These are phyloP conservation scores for Mrakia frigida DNA, from an alignment of 768 basidiomycete species.

Conservation along the genomic window DNA sequence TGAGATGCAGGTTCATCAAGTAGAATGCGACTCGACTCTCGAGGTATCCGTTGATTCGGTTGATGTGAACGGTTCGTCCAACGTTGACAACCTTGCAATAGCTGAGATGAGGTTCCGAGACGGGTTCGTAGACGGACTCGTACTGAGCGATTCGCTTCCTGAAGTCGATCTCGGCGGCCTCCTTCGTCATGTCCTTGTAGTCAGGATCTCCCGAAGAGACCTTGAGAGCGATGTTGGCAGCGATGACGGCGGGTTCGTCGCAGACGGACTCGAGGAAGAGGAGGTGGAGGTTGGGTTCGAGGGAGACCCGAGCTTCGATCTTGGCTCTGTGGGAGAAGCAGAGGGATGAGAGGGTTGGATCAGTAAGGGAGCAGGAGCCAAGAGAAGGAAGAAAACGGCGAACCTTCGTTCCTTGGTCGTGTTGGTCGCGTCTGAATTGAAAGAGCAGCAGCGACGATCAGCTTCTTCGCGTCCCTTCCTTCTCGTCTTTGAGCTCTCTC, in stretches of 20 bases:
- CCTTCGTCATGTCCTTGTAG: conserved; percentile 80
- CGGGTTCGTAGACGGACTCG: conserved; percentile 90
- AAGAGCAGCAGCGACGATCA: background rate
- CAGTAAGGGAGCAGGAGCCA: background rate
- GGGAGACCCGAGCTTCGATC: conserved; percentile 74
- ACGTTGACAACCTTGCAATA: conserved; percentile 92
- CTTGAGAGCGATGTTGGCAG: conserved; percentile 92
- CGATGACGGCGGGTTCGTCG: conserved; percentile 88
- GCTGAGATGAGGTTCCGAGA: conserved; percentile 76
- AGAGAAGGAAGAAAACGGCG: conserved; percentile 32
- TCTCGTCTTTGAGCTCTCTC: no score
- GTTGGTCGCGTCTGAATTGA: conserved; percentile 80
- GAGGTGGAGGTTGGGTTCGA: conserved; percentile 77
- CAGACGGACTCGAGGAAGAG: conserved; percentile 95
- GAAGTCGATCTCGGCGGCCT: conserved; percentile 85
- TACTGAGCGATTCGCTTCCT: conserved; percentile 84
- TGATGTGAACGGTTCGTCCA: conserved; percentile 71
- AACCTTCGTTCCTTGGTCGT: conserved; percentile 72
- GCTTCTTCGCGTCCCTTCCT: no score
- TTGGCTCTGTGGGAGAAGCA: conserved; percentile 55
- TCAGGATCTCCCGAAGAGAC: conserved; percentile 96
- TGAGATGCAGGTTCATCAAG: conserved; percentile 95
- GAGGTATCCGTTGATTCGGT: conserved; percentile 83
- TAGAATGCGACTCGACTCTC: conserved; percentile 97
- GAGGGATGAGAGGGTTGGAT: background rate